Evolutionary conservation across 1,284 basidiomycete genomes (phyloP), one percentile per base, ranked within the genome.

Genomic region (Apiotrichum laibachii): DNA sequence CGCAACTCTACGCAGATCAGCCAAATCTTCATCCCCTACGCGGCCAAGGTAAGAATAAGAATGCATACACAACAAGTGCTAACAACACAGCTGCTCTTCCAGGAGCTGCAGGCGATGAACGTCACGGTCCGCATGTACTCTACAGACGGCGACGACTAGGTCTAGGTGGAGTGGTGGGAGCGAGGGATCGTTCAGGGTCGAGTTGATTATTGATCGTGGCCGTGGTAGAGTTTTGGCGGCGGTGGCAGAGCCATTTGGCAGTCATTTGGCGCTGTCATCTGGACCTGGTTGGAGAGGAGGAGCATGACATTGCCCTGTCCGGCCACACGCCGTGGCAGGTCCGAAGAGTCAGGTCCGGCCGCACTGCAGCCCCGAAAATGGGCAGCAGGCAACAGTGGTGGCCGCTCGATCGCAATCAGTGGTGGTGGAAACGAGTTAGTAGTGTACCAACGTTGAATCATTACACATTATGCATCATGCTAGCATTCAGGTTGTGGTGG

Each of bases 1-100:
- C 89, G 92, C 73, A 97, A 96, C 82, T 94, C 93, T 81, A 95
- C 92, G 39, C 89, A 89, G 49, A 88, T 89, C 72, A 93, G 90
- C 57, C 92, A 94, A 68, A 77, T 93, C 21, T 91, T 90, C 72
- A 92, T 93, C 78, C 91, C 91, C 43, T 93, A 93, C 72, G 91
- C 91, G 16, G 90, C 90, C 19, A 75, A 75, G 58, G 63, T 65
- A 53, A 61, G 63, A 59, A n/a, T 16, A 11, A 21, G 26, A 34
- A 45, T 18, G 21, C 33, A 8, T 40, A 13, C 12, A 16, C 5
- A 5, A 31, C 7, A 19, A 11, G 26, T n/a, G 50, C 59, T 64
- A 48, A 64, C 60, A 16, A 7, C n/a, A 5, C 49, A 62, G 61
- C 54, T 67, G 43, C 51, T 61, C 18, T 60, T 59, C 59, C 61